Evolutionary conservation across 139 green algal species (phyloP).

Genomic region (Coelastrella sp.): DNA sequence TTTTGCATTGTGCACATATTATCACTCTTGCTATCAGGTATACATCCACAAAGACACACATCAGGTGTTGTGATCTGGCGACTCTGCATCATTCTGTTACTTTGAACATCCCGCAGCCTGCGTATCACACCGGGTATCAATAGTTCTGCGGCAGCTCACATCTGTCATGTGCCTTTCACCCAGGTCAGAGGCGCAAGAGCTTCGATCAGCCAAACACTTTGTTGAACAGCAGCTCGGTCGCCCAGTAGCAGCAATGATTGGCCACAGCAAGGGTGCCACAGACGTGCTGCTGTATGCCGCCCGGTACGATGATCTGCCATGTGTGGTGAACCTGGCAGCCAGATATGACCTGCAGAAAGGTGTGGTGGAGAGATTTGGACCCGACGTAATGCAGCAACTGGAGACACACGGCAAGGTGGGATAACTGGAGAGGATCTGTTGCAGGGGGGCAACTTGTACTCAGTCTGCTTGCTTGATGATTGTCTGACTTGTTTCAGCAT

Average conservation of each 20-base stretch:
- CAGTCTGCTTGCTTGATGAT: too few relatives aligned
- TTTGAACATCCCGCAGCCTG: too few relatives aligned
- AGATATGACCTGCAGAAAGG: conserved; percentile 33
- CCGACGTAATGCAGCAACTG: conserved; percentile 21
- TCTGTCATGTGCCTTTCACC: background rate
- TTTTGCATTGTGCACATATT: too few relatives aligned
- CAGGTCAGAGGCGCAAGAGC: conserved; percentile 45
- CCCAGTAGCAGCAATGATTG: background rate
- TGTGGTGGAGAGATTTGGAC: conserved; percentile 22
- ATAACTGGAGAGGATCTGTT: too few relatives aligned
- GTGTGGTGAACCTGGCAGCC: conserved; percentile 41
- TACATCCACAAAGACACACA: too few relatives aligned
- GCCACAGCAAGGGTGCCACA: conserved; percentile 46
- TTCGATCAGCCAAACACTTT: conserved; percentile 15
- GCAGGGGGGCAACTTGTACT: too few relatives aligned
- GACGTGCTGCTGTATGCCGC: conserved; percentile 43
- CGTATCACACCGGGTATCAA: too few relatives aligned
- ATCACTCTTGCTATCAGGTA: too few relatives aligned
- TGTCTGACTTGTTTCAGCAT: too few relatives aligned
- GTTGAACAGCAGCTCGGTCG: background rate
- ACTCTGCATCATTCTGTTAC: too few relatives aligned
- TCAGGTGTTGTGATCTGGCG: too few relatives aligned
- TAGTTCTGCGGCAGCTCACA: too few relatives aligned
- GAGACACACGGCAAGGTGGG: conserved; percentile 16
- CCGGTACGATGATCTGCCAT: conserved; percentile 19